Evolutionary conservation across 2,329 filamentous ascomycete species (phyloP), one percentile per base, ranked within the genome.

Genomic region (Clonostachys byssicola): DNA sequence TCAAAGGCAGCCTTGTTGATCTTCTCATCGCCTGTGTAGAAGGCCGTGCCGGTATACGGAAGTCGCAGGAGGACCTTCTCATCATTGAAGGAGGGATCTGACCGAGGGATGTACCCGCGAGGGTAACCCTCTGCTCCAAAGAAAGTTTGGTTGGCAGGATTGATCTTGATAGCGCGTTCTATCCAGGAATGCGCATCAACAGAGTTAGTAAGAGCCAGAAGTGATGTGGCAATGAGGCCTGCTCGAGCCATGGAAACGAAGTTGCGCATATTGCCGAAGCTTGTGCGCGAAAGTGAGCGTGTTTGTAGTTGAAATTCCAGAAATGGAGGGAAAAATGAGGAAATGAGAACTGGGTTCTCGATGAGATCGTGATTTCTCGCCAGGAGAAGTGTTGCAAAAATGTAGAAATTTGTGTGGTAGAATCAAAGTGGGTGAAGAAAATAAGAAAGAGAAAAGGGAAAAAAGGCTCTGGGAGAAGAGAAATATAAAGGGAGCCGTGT

Each of bases 141-240:
- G 36, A 80, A 72, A 8, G 76, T 64, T 30, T 87, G 87, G 47
- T 91, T 92, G 57, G 90, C 87, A 30, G 80, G 64, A 46, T 83
- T 80, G 62, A 96, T 83, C 48, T 83, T 81, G 51, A 75, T 80
- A 44, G 92, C 73, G 57, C 85, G 74, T 67, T 96, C 91, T 43
- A 92, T 78, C 92, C 92, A 96, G 16, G 83, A 86, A 67, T 96
- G 92, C 35, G 81, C 85, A 23, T 54, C 55, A 34, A 59, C 64
- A 6, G 56, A 46, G 35, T 49, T 49, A 10, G 52, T 54, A 43
- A 71, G 52, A 38, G 68, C 59, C 23, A 69, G 52, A 34, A 72
- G 49, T 5, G 56, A 46, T 38, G 55, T 49, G 16, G 51, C 52
- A 47, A 49, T 52, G 35, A 64, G 49, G 48, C 58, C 53, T 45